Conservation (phyloP, 2,329 filamentous ascomycete genomes). For the Neofusicoccum parvum region DNA sequence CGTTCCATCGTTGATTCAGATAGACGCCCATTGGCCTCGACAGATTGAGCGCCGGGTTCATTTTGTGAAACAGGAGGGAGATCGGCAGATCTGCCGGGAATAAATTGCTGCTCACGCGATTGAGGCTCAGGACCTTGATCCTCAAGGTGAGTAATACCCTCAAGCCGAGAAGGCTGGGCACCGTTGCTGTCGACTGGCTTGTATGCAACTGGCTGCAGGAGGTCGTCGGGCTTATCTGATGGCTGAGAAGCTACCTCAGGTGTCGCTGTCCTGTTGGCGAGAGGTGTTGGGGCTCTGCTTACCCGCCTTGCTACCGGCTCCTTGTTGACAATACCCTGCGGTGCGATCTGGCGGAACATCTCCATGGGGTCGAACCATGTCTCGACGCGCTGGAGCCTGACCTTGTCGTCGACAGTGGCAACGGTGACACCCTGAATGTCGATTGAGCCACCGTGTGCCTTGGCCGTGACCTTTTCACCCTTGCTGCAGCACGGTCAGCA, state of each 20-base stretch:
- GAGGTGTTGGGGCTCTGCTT: slow-evolving; percentile 10
- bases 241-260: background rate
- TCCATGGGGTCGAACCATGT: slow-evolving; percentile 68
- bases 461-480: slow-evolving; percentile 64
- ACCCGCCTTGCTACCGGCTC: slow-evolving; percentile 42
- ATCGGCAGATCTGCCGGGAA: background rate
- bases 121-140: background rate
- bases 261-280: slow-evolving; percentile 26
- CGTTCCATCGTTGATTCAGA: slow-evolving; percentile 7
- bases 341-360: slow-evolving; percentile 67
- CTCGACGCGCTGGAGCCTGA: slow-evolving; percentile 61
- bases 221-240: background rate
- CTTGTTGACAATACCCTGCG: slow-evolving; percentile 51
- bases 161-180: background rate
- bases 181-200: background rate
- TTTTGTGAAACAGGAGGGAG: background rate
- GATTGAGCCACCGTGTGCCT: slow-evolving; percentile 62
- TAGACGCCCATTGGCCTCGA: background rate
- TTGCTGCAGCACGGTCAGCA: slow-evolving; percentile 46
- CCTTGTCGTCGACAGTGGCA: slow-evolving; percentile 62
- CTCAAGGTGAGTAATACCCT: background rate
- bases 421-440: slow-evolving; percentile 67
- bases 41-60: background rate
- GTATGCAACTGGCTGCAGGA: background rate
- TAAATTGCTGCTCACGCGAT: background rate